Evolutionary conservation across 305 asterid species (phyloP).

Genomic region (Coffea humblotiana): DNA sequence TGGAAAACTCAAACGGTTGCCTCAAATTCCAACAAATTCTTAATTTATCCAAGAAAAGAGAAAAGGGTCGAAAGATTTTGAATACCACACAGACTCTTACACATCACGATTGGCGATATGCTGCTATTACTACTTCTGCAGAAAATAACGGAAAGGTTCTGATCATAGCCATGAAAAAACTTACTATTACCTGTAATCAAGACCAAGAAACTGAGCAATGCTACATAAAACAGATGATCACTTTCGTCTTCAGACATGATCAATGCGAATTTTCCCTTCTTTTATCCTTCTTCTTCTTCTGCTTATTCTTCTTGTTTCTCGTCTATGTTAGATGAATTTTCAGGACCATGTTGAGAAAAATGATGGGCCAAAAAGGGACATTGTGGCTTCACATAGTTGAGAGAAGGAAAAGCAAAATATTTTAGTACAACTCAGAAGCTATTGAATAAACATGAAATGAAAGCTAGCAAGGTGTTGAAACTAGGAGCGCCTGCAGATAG

Average conservation of each 20-base stretch:
- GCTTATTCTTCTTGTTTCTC: neutral
- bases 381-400: slow-evolving; percentile 8
- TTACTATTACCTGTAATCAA: slow-evolving; percentile 22
- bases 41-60: neutral
- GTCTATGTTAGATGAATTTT: neutral
- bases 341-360: slow-evolving; percentile 5
- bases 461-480: slow-evolving; percentile 9
- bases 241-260: slow-evolving; percentile 27
- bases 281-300: neutral
- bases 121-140: too few relatives aligned
- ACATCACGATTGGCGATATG: neutral
- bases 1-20: neutral
- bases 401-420: neutral
- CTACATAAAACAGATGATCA: slow-evolving; percentile 3
- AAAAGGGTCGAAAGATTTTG: neutral
- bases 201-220: slow-evolving; percentile 27
- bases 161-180: slow-evolving; percentile 3
- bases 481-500: slow-evolving; percentile 30
- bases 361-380: neutral
- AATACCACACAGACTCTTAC: neutral
- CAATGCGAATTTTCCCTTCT: slow-evolving; percentile 7
- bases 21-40: neutral
- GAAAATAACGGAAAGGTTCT: neutral
- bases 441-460: slow-evolving; percentile 2
- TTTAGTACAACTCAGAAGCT: neutral